These are phyloP conservation scores for Prunus salicina DNA, from an alignment of 306 rosid genomes.

Conservation along the genomic window DNA sequence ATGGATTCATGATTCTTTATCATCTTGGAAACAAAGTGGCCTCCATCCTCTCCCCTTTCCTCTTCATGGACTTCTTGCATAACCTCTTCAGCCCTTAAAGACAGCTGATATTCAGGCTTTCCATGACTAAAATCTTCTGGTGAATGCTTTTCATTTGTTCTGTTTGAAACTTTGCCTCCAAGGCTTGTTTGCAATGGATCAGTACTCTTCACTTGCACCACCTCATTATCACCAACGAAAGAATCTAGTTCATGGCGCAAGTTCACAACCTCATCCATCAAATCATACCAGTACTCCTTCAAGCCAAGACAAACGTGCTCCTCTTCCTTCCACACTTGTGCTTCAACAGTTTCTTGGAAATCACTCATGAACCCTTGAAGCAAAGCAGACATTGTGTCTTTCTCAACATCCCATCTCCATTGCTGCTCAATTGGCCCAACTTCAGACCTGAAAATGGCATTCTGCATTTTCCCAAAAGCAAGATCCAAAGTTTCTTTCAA, in stretches of 20 bases:
- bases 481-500: constrained; percentile 72
- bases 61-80: constrained; percentile 19
- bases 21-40: constrained; percentile 58
- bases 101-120: not conserved
- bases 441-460: constrained; percentile 46
- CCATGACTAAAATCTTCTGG: constrained; percentile 25
- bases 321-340: constrained; percentile 22
- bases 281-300: constrained; percentile 44
- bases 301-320: constrained; percentile 29
- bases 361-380: constrained; percentile 51
- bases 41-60: constrained; percentile 34
- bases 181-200: constrained; percentile 28
- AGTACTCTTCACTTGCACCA: constrained; percentile 9
- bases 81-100: constrained; percentile 23
- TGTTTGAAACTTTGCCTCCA: constrained; percentile 7
- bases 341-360: constrained; percentile 40
- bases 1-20: constrained; percentile 61
- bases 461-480: constrained; percentile 79
- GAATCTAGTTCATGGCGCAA: constrained; percentile 43
- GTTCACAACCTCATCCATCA: constrained; percentile 49
- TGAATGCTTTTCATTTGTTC: constrained; percentile 12
- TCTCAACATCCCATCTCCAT: constrained; percentile 57
- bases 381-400: constrained; percentile 39
- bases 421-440: constrained; percentile 75
- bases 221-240: constrained; percentile 28